A percentile compares a stretch with the other conserved stretches of the same genome.
Conservation (phyloP, 352 stramenopile genomes). For the Phytophthora fragariaefolia region DNA sequence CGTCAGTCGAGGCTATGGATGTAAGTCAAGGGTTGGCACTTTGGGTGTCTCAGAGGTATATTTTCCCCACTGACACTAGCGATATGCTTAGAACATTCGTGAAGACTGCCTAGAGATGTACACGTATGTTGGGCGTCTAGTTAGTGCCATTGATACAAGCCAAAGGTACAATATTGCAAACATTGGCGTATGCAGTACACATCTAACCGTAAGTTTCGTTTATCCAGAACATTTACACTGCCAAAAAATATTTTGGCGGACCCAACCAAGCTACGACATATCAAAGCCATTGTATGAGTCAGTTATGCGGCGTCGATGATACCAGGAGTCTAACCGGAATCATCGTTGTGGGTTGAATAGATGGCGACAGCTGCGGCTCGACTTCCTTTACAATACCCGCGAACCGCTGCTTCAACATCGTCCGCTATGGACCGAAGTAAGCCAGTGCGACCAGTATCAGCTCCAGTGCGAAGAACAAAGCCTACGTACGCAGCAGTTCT, state of each 20-base stretch:
- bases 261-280: constrained; percentile 61
- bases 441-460: constrained; percentile 60
- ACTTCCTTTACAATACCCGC: constrained; percentile 24
- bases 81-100: constrained; percentile 55
- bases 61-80: background rate
- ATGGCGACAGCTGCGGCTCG: constrained; percentile 47
- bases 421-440: constrained; percentile 17
- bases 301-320: background rate
- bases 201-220: constrained; percentile 6
- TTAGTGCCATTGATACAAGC: constrained; percentile 37
- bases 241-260: constrained; percentile 85
- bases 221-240: constrained; percentile 26
- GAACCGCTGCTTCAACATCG: constrained; percentile 7
- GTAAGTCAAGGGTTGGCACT: constrained; percentile 31
- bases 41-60: background rate
- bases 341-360: constrained; percentile 27
- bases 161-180: constrained; percentile 21
- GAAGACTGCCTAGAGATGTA: constrained; percentile 79
- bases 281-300: constrained; percentile 73
- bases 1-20: constrained; percentile 51
- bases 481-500: constrained; percentile 61
- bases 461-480: constrained; percentile 68
- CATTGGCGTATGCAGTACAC: background rate
- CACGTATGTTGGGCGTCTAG: constrained; percentile 55
- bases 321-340: background rate